Base-by-base conservation (phyloP, 192 early-diverging fungal species). In the Coemansia sp. region DNA sequence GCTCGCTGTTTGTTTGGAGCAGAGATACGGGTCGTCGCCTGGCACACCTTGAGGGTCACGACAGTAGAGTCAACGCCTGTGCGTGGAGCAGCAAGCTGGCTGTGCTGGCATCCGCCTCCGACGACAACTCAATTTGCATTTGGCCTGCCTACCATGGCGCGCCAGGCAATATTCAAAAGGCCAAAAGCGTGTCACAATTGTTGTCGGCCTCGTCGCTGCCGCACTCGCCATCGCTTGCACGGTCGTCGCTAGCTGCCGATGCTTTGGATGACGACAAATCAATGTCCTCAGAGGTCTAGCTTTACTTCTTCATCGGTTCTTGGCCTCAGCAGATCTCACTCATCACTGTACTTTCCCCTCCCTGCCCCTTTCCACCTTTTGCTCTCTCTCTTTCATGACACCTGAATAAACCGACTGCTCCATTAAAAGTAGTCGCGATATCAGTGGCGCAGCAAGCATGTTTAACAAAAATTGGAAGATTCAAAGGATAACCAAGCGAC, bases 81-180 rank as follows among this genome's bases (percentile, higher is more conserved):
- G 56, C 74, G 35, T 82, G 80, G 80, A 77, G 63, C 65, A 46
- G 42, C 38, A 31, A 24, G 53, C 43, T 58, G 5, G 69, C 73
- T 0, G 73, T 74, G 39, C 70, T 81, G 57, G 78, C 73, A 11
- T 76, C 78, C 2, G 70, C 72, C 7, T 72, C 78, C 5, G 78
- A 81, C 31, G 78, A 81, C 70, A 81, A 70, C 56, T 73, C 73
- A 0, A 73, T 81, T 16, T 69, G 73, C 57, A 70, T 81, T 40
- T 81, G 78, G 78, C 78, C 78, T 2, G 78, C 78, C 0, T 76
- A 73, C 48, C 59, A 70, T 36, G 78, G 78, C 35, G 78, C 78
- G 5, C 78, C 70, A 16, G 71, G 78, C 67, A 55, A 65, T 34
- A 39, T 69, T 18, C 28, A 53, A 7, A 62, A 63, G 24, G 9